phyloP scores from a whole-genome alignment of 2,329 filamentous ascomycete genomes.

The Cordyceps cateniannulata region DNA sequence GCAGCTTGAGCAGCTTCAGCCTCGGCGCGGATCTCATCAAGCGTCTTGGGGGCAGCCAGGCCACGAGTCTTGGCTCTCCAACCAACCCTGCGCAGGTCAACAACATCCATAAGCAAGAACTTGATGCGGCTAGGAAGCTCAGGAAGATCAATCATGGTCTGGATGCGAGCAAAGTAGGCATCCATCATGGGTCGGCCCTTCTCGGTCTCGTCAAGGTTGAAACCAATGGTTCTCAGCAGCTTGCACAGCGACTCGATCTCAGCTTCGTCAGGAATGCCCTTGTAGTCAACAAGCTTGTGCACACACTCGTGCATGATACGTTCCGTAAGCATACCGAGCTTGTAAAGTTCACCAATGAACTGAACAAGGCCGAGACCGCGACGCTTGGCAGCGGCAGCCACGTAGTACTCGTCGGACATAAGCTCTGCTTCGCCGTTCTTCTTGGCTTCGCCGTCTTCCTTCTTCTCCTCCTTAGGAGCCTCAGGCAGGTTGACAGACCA shows the following conservation, averaged over 20 bases:
- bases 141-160: constrained; percentile 70
- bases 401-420: constrained; percentile 94
- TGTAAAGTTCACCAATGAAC: constrained; percentile 99
- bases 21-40: constrained; percentile 82
- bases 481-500: constrained; percentile 85
- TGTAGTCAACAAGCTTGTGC: constrained; percentile 91
- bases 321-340: constrained; percentile 96
- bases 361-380: constrained; percentile 95
- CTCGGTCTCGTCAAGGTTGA: constrained; percentile 74
- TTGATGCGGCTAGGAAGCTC: constrained; percentile 79
- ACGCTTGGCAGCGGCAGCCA: constrained; percentile 88
- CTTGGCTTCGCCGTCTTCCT: constrained; percentile 28
- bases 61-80: constrained; percentile 86
- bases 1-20: constrained; percentile 70
- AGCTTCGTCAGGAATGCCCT: constrained; percentile 86
- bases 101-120: constrained; percentile 95
- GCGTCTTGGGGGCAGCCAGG: constrained; percentile 88
- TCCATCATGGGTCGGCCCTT: constrained; percentile 85
- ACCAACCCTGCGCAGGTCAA: constrained; percentile 70
- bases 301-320: constrained; percentile 99
- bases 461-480: constrained; percentile 62
- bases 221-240: constrained; percentile 84
- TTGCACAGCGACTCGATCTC: constrained; percentile 95
- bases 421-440: constrained; percentile 67
- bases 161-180: constrained; percentile 86